Percentiles rank a stretch among this genome's conserved stretches.
Evolutionary conservation across 108 stramenopile species (phyloP).

Genomic region (Discostella pseudostelligera): DNA sequence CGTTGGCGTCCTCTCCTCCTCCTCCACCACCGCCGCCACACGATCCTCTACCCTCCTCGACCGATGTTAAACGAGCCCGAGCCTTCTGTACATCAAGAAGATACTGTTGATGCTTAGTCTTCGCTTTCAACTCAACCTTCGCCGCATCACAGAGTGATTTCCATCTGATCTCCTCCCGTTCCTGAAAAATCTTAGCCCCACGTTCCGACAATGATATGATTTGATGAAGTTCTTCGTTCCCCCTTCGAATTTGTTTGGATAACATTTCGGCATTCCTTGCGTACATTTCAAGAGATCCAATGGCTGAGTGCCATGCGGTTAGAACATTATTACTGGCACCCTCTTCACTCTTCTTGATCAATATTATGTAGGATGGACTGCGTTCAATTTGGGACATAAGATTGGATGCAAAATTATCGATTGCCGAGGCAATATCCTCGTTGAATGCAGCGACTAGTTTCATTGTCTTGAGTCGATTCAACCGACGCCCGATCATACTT

Average conservation of each 20-base stretch:
- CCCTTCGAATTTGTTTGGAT: constrained; percentile 33
- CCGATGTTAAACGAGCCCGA: constrained; percentile 52
- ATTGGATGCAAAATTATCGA: constrained; percentile 29
- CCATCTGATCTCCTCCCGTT: constrained; percentile 63
- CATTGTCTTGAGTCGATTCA: constrained; percentile 43
- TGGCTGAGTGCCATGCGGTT: constrained; percentile 39
- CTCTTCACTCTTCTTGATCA: constrained; percentile 43
- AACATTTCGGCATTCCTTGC: constrained; percentile 39
- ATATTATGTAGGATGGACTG: constrained; percentile 10
- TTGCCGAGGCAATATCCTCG: constrained; percentile 39
- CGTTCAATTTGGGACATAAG: constrained; percentile 18
- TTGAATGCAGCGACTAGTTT: constrained; percentile 48
- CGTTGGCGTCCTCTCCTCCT: constrained; percentile 5
- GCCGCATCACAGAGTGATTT: constrained; percentile 74
- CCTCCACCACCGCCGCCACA: too few species aligned
- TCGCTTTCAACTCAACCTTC: constrained; percentile 54
- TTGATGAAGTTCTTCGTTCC: constrained; percentile 42
- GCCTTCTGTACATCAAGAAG: constrained; percentile 52
- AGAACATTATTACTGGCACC: constrained; percentile 13
- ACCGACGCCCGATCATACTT: constrained; percentile 39
- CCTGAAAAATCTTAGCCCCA: constrained; percentile 47
- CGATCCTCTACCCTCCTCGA: constrained; percentile 40
- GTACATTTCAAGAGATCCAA: constrained; percentile 42
- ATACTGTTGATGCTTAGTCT: constrained; percentile 51
- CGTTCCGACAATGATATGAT: constrained; percentile 44